Evolutionary conservation across 2,329 filamentous ascomycete species (phyloP), one percentile per base, ranked within the genome.

Genomic region (Aureobasidium mangrovei): DNA sequence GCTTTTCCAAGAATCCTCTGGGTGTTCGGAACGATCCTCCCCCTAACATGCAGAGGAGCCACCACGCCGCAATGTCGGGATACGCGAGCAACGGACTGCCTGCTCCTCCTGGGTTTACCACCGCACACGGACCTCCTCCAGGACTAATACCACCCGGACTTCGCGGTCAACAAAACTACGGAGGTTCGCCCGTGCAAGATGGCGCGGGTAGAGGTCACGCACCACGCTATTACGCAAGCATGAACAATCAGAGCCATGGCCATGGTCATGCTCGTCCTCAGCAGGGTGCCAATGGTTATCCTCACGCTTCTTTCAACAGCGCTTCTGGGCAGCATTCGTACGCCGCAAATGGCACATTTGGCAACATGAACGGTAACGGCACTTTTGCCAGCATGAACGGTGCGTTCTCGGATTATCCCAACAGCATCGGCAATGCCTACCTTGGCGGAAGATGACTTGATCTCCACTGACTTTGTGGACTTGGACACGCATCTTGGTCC

Each of bases 1-100:
- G 90, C 70, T 98, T 96, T 70, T 96, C 91, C 31, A 97, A 97
- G 74, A 97, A 97, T 63, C 93, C 93, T 0, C 78, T 97, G 1
- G 93, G 93, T 26, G 91, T 97, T 29, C 85, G 93, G 43, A 89
- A 87, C 1, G 83, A 82, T 28, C 74, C 78, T 68, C 76, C 72
- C 38, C 70, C 75, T 24, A 66, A 73, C n/a, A 75, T 74, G 39
- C 69, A 73, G 7, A 71, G 81, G 58, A 72, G 74, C 26, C 73
- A 76, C 4, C 74, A 75, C 36, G 74, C 74, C 7, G 70, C 74
- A n/a, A 67, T 83, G 61, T 75, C 75, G 38, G 79, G 79, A 32
- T 81, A 83, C 66, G 82, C 18, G 18, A 18, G 72, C 1, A 82
- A 81, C 2, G 82, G 82, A 80, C 83, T 33, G 86, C 77, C 62